Evolutionary conservation across 2,329 filamentous ascomycete species (phyloP).

Genomic region (Neofusicoccum kwambonambiense): DNA sequence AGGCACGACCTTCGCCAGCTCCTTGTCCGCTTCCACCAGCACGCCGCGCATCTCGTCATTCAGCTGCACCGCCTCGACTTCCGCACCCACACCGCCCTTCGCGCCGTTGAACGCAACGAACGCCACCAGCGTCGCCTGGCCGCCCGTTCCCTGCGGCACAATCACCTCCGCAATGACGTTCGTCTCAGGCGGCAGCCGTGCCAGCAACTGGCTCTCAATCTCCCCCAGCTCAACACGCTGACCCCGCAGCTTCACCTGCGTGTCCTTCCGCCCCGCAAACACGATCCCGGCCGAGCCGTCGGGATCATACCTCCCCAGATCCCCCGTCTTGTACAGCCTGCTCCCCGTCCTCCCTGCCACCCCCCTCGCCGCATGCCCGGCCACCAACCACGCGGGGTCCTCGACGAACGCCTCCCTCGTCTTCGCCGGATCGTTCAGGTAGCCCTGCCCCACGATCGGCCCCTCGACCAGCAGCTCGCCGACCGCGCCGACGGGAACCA

Average conservation of each 20-base stretch:
- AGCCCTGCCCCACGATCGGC: constrained; percentile 45
- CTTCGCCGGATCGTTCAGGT: constrained; percentile 35
- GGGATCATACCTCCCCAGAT: not conserved
- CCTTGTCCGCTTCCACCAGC: constrained; percentile 8
- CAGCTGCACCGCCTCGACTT: constrained; percentile 21
- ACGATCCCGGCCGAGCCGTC: constrained; percentile 51
- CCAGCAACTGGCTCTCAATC: constrained; percentile 37
- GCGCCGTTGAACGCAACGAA: constrained; percentile 29
- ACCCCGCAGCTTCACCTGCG: constrained; percentile 52
- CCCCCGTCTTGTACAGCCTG: constrained; percentile 20
- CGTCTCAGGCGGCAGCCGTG: not conserved
- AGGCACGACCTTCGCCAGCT: constrained; percentile 24
- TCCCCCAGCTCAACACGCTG: constrained; percentile 42
- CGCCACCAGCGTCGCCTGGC: constrained; percentile 30
- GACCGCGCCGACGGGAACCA: constrained; percentile 40
- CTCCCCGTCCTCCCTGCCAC: constrained; percentile 60
- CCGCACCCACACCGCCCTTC: not conserved
- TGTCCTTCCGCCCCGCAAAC: too few relatives aligned
- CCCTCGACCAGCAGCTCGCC: constrained; percentile 51
- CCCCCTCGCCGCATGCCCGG: constrained; percentile 50
- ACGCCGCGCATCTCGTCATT: not conserved
- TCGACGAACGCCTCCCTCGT: constrained; percentile 34
- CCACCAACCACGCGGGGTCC: constrained; percentile 21
- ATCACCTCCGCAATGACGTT: constrained; percentile 49
- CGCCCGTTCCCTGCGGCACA: constrained; percentile 23